A percentile compares a stretch with the other conserved stretches of the same genome.
Conservation (phyloP, 768 basidiomycete genomes). For the Leccinum disarticulatum region DNA sequence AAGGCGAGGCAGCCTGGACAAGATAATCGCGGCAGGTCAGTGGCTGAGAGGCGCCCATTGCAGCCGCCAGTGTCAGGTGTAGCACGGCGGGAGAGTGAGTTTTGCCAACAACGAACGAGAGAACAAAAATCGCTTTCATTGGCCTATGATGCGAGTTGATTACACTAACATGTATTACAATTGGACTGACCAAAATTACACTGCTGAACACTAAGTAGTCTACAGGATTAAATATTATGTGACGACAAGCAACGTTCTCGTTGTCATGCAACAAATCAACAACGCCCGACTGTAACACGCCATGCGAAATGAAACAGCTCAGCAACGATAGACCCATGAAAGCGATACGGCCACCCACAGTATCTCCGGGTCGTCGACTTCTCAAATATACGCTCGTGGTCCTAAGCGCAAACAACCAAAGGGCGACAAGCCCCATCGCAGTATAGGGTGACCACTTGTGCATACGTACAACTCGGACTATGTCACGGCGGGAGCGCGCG, state of each 20-base stretch:
- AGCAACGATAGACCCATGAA: conserved; percentile 10
- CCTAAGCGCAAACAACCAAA: conserved; percentile 73
- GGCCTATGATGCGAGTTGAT: background rate
- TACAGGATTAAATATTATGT: background rate
- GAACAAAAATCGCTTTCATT: too few species aligned
- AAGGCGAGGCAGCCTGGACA: too few species aligned
- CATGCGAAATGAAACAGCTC: conserved; percentile 20
- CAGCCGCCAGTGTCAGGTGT: too few species aligned
- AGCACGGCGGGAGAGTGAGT: conserved; percentile 21
- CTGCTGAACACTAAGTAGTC: background rate
- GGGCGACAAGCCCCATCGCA: conserved; percentile 47
- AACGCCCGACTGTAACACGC: conserved; percentile 34
- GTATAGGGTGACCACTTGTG: conserved; percentile 50
- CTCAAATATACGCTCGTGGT: conserved; percentile 91
- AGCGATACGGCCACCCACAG: conserved; percentile 47
- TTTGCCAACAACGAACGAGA: conserved; percentile 17
- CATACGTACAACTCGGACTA: conserved; percentile 32
- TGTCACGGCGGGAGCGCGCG: background rate
- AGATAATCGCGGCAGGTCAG: too few species aligned
- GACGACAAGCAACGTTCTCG: background rate
- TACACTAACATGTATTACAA: background rate
- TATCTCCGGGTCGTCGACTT: conserved; percentile 72
- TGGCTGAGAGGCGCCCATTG: too few species aligned
- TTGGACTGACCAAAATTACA: background rate
- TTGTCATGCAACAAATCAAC: conserved; percentile 8